These are phyloP conservation scores for Penicillium sp. DNA, from an alignment of 2,329 filamentous ascomycete species.

Conservation along the genomic window DNA sequence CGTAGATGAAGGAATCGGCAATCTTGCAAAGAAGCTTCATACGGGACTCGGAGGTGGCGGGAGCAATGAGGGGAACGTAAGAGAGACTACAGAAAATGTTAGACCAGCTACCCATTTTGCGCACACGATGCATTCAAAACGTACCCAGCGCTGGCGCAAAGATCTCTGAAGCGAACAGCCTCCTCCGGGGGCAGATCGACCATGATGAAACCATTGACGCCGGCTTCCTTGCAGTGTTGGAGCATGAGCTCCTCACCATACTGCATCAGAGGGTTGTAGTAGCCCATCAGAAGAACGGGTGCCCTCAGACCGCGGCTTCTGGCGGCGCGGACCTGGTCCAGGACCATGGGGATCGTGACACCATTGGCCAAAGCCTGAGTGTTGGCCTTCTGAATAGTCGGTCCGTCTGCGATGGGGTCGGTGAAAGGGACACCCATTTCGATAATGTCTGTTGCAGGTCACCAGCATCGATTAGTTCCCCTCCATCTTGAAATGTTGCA, in stretches of 20 bases:
- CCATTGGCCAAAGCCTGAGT: constrained; percentile 82
- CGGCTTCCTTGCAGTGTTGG: constrained; percentile 70
- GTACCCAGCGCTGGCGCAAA: constrained; percentile 29
- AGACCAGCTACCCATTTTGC: no score
- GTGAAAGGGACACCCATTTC: constrained; percentile 95
- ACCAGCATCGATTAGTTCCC: no score
- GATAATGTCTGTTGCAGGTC: constrained; percentile 61
- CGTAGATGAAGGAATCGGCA: constrained; percentile 97
- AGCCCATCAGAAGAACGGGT: no score
- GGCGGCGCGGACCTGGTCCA: constrained; percentile 76
- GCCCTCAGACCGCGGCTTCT: constrained; percentile 66
- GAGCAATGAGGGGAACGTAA: constrained; percentile 90
- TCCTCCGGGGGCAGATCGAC: constrained; percentile 94
- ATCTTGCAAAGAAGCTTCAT: constrained; percentile 96
- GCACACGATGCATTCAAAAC: no score
- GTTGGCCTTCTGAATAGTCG: constrained; percentile 92
- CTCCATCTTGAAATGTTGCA: no score
- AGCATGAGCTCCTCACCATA: constrained; percentile 90
- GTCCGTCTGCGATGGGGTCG: constrained; percentile 94
- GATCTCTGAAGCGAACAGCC: constrained; percentile 60
- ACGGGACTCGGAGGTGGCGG: constrained; percentile 78
- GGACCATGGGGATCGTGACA: constrained; percentile 68
- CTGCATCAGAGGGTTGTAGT: constrained; percentile 71
- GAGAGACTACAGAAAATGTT: constrained; percentile 63
- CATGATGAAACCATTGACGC: constrained; percentile 92